These are phyloP conservation scores for Pulveroboletus sp. DNA, from an alignment of 768 basidiomycete species.

Conservation along the genomic window DNA sequence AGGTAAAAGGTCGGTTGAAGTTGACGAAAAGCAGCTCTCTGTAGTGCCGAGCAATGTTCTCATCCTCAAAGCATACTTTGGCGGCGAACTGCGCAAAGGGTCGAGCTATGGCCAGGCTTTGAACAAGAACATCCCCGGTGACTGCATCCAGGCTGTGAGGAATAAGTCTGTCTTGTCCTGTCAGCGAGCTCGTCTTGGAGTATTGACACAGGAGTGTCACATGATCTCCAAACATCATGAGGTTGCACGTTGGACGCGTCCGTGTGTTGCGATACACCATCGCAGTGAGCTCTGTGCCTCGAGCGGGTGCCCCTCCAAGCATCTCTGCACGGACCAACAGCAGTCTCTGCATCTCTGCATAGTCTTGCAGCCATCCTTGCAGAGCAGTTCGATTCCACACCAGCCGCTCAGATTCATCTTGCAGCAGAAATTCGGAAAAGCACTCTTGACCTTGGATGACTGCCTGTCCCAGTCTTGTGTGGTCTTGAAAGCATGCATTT, in stretches of 20 bases:
- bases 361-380: constrained; percentile 1
- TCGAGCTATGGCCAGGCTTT: background rate
- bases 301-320: background rate
- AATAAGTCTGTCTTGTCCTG: background rate
- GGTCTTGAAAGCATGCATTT: background rate
- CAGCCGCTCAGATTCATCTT: background rate
- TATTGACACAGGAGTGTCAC: background rate
- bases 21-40: background rate
- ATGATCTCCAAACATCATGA: background rate
- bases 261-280: background rate
- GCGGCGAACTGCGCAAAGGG: background rate
- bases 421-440: background rate
- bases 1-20: background rate
- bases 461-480: rapidly evolving
- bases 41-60: background rate
- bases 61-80: background rate
- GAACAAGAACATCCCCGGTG: background rate
- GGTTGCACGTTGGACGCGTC: background rate
- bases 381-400: background rate
- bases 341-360: background rate
- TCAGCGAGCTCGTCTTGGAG: background rate
- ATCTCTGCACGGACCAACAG: background rate
- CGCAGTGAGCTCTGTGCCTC: background rate
- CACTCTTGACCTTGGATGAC: rapidly evolving
- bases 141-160: background rate